Evolutionary conservation across 1,284 basidiomycete species (phyloP), one percentile per base, ranked within the genome.

Genomic region (Paramarasmius palmivorus): DNA sequence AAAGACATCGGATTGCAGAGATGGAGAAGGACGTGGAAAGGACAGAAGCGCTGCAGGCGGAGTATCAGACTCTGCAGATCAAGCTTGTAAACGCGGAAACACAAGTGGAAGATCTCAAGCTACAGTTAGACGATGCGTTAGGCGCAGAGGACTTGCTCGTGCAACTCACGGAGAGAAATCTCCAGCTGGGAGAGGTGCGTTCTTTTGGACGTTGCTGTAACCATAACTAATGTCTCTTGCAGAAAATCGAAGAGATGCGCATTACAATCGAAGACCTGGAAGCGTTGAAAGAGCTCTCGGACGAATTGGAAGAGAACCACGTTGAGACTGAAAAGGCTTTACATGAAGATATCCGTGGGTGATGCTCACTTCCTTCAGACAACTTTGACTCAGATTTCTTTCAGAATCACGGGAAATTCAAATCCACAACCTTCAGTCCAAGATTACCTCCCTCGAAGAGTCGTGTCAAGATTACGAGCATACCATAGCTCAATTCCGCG

Each of bases 291-390:
- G 95, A 98, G 63, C 86, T 99, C 52, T 94, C 89, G 59, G 96
- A 99, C 61, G 97, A 99, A 71, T 81, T 99, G 2, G 97, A 99
- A 69, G 96, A 99, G 72, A 94, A 92, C 64, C 96, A 99, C 62
- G 69, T 93, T 6, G 96, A 98, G 70, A 93, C 94, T 0, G 96
- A 98, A 73, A 94, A 92, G 70, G 84, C 90, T 38, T 73, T 99
- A 59, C 89, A 95, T 63, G 93, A 93, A 53, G 95, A 98, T 54
- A 81, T 98, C 39, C 89, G 93, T 91, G 47, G 49, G 80, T 66
- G 2, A 15, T 2, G n/a, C 32, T 22, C 35, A 17, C 26, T 32
- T 55, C 52, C 17, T 41, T 10, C 19, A 25, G 2, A 17, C 12
- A 19, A 26, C 29, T 42, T 55, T 20, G 52, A 53, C 20, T 34